Conservation (phyloP, 129 eudicot genomes). For the Erigeron canadensis region DNA sequence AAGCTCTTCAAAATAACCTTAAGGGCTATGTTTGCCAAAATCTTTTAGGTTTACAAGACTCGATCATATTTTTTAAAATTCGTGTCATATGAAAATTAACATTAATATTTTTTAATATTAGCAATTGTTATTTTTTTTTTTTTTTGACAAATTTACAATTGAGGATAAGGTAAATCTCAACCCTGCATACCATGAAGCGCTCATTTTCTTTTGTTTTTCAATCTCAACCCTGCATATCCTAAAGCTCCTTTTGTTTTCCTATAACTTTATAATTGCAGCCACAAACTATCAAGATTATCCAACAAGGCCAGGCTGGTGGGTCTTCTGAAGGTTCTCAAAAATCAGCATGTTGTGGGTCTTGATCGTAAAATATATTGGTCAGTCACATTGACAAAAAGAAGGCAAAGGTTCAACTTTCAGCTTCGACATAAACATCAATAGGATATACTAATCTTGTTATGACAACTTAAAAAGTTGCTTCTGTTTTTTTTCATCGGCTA, state of each 20-base stretch:
- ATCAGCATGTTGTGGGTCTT: constrained; percentile 75
- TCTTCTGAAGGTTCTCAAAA: constrained; percentile 51
- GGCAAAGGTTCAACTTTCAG: constrained; percentile 18
- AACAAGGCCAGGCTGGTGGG: constrained; percentile 54
- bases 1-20: too few relatives aligned
- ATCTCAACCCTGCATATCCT: constrained; percentile 4
- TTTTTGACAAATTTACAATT: too few relatives aligned
- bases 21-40: too few relatives aligned
- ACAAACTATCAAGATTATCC: constrained; percentile 62
- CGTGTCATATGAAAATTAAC: too few relatives aligned
- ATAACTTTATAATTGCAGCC: constrained; percentile 47
- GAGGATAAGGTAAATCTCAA: too few relatives aligned
- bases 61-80: too few relatives aligned
- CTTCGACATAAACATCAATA: constrained; percentile 22
- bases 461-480: constrained; percentile 35
- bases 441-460: constrained; percentile 30
- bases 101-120: too few relatives aligned
- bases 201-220: not conserved
- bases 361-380: constrained; percentile 14
- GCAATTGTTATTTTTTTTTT: too few relatives aligned
- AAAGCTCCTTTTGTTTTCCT: not conserved
- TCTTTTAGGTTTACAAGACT: too few relatives aligned
- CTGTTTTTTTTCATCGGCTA: constrained; percentile 28
- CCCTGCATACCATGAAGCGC: too few relatives aligned
- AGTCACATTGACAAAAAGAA: constrained; percentile 27